A percentile compares a stretch with the other conserved stretches of the same genome.
These are phyloP conservation scores for Psilocybe mexicana DNA, from an alignment of 1,284 basidiomycete genomes.

Conservation along the genomic window DNA sequence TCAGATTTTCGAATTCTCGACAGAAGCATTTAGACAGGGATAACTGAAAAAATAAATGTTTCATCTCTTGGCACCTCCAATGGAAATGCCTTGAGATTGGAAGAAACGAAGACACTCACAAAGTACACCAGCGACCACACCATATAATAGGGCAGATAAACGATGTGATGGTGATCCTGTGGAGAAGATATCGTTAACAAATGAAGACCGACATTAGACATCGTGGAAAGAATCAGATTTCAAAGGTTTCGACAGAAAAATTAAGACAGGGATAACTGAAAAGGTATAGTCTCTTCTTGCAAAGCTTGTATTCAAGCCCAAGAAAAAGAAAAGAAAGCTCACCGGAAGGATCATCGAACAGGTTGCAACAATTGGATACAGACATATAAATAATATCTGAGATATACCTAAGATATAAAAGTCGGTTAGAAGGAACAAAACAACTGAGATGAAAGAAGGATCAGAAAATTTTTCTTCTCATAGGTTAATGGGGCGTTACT, in stretches of 20 bases:
- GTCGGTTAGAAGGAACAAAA: not conserved
- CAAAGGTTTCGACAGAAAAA: slow-evolving; percentile 25
- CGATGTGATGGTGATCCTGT: not conserved
- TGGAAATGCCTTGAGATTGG: not conserved
- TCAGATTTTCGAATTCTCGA: slow-evolving; percentile 54
- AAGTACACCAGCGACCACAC: not conserved
- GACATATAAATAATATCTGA: not conserved
- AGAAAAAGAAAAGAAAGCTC: slow-evolving; percentile 1
- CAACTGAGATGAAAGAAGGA: slow-evolving; percentile 15
- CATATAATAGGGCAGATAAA: too few species aligned
- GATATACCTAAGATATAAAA: not conserved
- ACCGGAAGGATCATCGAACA: not conserved
- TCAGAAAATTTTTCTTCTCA: slow-evolving; percentile 62
- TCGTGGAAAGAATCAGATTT: slow-evolving; percentile 19
- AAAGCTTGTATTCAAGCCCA: not conserved
- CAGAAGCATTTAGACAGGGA: slow-evolving; percentile 66
- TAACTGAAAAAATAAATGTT: slow-evolving; percentile 46
- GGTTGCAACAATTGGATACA: not conserved
- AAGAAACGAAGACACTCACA: not conserved
- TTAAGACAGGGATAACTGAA: slow-evolving; percentile 32
- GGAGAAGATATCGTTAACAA: not conserved
- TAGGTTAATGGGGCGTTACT: slow-evolving; percentile 72
- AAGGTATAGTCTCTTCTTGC: slow-evolving; percentile 20
- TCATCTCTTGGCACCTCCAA: slow-evolving; percentile 1
- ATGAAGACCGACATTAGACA: not conserved